Base-by-base conservation (phyloP, 345 rosid genomes). In the Gynandropsis gynandra region DNA sequence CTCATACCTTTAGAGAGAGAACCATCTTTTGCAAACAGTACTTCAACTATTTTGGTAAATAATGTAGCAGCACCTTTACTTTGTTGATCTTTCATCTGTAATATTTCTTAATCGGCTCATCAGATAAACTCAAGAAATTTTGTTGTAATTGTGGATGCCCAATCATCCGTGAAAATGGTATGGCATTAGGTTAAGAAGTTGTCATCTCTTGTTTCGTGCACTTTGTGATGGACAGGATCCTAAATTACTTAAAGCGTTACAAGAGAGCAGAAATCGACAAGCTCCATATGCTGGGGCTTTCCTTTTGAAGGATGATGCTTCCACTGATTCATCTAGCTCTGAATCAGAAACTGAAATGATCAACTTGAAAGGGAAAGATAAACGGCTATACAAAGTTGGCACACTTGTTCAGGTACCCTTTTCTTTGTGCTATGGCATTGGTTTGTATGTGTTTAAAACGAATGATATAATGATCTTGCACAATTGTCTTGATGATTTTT, bases 231-330 rank as follows among this genome's bases (percentile, higher is more conserved):
- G 63, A n/a, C 76, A 92, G 97, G 95, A 92, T 74, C 88, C 90
- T 32, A 92, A 92, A 72, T 56, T 92, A 56, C 69, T 92, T 31
- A 93, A 93, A 61, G 98, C 98, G 59, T 74, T 92, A 49, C 99
- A 88, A 59, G 99, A 92, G 71, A 79, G 71, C 69, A 73, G 81
- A 47, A 92, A 81, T 58, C 68, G 99, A 61, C 97, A 87, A 71
- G 95, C 99, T 52, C 99, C 99, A 7, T 92, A 92, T 74, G 89
- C 90, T 14, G 95, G 99, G 45, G 94, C 99, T 17, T 88, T 92
- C 75, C 97, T 92, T 74, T 65, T 92, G 32, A 88, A 92, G 77
- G 97, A 92, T 72, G 94, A 81, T n/a, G n/a, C n/a, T n/a, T n/a
- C n/a, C n/a, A n/a, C n/a, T n/a, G n/a, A n/a, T n/a, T n/a, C n/a